Evolutionary conservation across 306 rosid species (phyloP), one percentile per base, ranked within the genome.

Genomic region (Sesbania bispinosa): DNA sequence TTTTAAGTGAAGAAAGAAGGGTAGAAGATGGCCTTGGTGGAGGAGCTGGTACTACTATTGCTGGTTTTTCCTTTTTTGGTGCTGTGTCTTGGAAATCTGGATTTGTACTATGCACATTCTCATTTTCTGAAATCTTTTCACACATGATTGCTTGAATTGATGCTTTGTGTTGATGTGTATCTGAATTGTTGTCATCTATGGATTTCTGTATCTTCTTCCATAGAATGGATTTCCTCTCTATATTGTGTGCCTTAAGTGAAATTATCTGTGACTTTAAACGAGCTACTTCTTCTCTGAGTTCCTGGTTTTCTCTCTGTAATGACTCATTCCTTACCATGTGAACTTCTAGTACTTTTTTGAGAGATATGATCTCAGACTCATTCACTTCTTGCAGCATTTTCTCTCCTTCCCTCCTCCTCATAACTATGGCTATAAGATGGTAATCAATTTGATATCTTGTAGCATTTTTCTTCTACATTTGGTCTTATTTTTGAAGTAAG

Each of bases 191-290:
- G 50, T 78, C 80, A 26, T 87, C 97, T 30, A 83, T 69, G 36
- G 93, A 78, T 71, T 74, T 89, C 35, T 94, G 95, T 11, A 89
- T 81, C 83, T 91, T 94, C 86, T 91, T 91, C 99, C 97, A 94
- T 1, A 89, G 93, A 26, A 88, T 74, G 15, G 89, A 54, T 77
- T 88, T 94, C 58, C 96, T 88, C 82, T 95, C 99, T 13, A 83
- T 81, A 19, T 86, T 84, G 48, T 83, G 77, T 10, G 96, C 92
- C 81, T 82, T 95, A 0, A 95, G 87, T 39, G 91, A 81, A 42
- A 79, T 63, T 73, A 90, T 65, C 20, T 90, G 91, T 35, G 92
- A 75, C 72, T 53, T 89, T 2, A 95, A 80, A 41, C 88, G 89
- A 35, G 61, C 67, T 18, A 89, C 82, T 67, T 95, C 97, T 69